These are phyloP conservation scores for Agaricus subrufescens DNA, from an alignment of 768 basidiomycete species.

Conservation along the genomic window DNA sequence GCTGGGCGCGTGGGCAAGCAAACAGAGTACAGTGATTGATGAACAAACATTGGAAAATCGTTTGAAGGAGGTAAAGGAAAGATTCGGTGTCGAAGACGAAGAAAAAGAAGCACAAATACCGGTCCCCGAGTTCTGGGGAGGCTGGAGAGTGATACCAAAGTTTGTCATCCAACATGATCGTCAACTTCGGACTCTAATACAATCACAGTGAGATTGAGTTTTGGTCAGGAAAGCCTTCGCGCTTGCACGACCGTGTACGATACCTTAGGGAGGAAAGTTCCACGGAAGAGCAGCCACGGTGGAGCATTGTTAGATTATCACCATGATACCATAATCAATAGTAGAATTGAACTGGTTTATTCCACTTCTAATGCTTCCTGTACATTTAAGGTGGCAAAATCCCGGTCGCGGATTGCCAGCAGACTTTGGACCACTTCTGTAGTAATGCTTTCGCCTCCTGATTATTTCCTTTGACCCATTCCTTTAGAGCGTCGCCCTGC, in stretches of 20 bases:
- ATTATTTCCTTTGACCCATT: constrained; percentile 43
- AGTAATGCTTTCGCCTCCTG: constrained; percentile 32
- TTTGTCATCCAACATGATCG: constrained; percentile 31
- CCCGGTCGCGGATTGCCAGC: constrained; percentile 37
- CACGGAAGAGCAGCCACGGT: constrained; percentile 46
- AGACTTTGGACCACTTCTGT: constrained; percentile 37
- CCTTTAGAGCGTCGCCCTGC: constrained; percentile 44
- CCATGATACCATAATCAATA: constrained; percentile 28
- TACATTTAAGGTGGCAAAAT: constrained; percentile 15
- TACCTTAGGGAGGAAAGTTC: constrained; percentile 56
- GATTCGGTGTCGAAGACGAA: constrained; percentile 44
- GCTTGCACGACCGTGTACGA: constrained; percentile 86
- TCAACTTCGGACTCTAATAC: constrained; percentile 9
- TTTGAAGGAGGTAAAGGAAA: constrained; percentile 51
- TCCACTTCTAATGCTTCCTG: background rate
- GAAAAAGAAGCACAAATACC: constrained; percentile 52
- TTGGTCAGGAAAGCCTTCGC: constrained; percentile 94
- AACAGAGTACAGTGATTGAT: constrained; percentile 74
- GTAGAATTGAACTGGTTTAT: background rate
- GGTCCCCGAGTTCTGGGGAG: constrained; percentile 92
- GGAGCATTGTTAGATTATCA: constrained; percentile 78
- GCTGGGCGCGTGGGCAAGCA: constrained; percentile 92
- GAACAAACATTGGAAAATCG: constrained; percentile 67
- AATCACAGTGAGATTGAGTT: constrained; percentile 85
- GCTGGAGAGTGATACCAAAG: constrained; percentile 92